Base-by-base conservation (phyloP, 2,329 filamentous ascomycete species). In the Fulvia fulva region DNA sequence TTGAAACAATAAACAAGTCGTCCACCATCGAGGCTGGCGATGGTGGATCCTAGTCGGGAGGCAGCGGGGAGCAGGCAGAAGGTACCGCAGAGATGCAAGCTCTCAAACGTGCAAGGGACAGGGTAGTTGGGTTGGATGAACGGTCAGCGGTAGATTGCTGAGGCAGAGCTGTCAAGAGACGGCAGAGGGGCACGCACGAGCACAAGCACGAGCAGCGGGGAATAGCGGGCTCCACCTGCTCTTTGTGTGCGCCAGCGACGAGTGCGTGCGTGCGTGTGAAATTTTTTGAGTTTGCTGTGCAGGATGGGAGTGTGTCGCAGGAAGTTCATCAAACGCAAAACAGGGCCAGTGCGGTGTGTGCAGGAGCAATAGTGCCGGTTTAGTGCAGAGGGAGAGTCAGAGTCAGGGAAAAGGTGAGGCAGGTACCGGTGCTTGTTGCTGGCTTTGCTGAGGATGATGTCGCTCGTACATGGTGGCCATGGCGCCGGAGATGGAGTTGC, bases 251-350 rank as follows among this genome's bases (percentile, higher is more conserved):
- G 41, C 26, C 34, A 45, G 34, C 44, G 34, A 37, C 14, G 55
- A 41, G 21, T 21, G 23, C 25, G 22, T 9, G 45, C 41, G 46
- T 28, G 41, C 47, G 46, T n/a, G 21, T 14, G 41, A 16, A 25
- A 8, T 25, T 14, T 49, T 55, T 63, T 62, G 61, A 65, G 56
- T 65, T 60, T 47, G 58, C 44, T 51, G 55, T 63, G 63, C 63
- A 62, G 62, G 34, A 56, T 49, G 43, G 51, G 19, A 21, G 44
- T 47, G 58, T 61, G 57, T 62, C 57, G 55, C 28, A 50, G 43
- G 55, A 43, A 54, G 19, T 59, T 62, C 56, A 61, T 65, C 60
- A 65, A 63, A 61, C 54, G 58, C 60, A 65, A 58, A 56, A 56
- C 56, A 57, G 51, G 50, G 50, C 51, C 56, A 32, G 51, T 45